Evolutionary conservation across 148 eudicot genomes (phyloP), one percentile per base, ranked within the genome.

Genomic region (Silene conica): DNA sequence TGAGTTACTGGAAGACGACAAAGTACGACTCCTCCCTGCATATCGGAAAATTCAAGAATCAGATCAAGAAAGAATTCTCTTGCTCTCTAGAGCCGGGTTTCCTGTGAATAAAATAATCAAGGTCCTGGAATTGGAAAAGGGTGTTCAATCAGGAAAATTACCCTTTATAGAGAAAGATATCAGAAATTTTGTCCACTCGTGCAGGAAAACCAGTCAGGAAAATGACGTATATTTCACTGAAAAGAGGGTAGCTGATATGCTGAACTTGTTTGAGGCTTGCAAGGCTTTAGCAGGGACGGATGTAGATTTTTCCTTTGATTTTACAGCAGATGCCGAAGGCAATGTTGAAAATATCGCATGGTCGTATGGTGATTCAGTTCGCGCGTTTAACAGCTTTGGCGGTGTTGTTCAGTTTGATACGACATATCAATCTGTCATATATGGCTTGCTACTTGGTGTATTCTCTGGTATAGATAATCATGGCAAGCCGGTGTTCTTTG

Each of bases 1-100:
- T 77, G 95, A 90, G 54, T 71, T 90, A 31, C 70, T 90, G 78
- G 95, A 88, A 76, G 91, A 88, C 78, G 95, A 90, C 46, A 89
- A 80, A 80, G 95, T 90, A 20, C 87, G 95, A 52, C 78, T 87
- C 13, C 89, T 90, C 41, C 95, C 95, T 73, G 95, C 95, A 20
- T 90, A 90, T 31, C 82, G 95, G 31, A 90, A 90, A 77, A 87
- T 90, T 45, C 86, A 84, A 66, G 91, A 88, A 66, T 79, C 81
- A 75, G 95, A 87, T 80, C 89, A 87, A 72, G 95, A 87, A 67
- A 82, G 91, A 52, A 90, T 90, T 72, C 83, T 87, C 38, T 82
- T 90, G 63, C 88, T 88, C 45, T 84, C 85, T 10, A 90, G 83
- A 83, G 91, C 95, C 71, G 95, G 95, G 65, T 87, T 90, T 79